Percentiles rank a stretch among this genome's conserved stretches.
phyloP scores from a whole-genome alignment of 2,329 filamentous ascomycete species.

The Ceratocystis huliohia region DNA sequence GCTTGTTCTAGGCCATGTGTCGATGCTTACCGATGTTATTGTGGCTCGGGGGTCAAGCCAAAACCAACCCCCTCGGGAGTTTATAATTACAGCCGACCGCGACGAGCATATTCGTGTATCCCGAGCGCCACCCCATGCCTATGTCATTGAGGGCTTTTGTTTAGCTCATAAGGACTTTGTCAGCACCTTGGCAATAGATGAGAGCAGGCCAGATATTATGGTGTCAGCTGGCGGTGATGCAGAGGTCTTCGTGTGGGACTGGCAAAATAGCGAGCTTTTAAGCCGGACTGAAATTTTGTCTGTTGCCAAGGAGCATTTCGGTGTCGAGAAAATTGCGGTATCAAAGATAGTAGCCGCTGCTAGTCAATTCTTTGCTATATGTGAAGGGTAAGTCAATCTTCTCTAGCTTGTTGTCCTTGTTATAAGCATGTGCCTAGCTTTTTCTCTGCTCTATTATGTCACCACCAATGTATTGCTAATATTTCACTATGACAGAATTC shows the following conservation, averaged over 20 bases:
- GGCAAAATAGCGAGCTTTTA: constrained; percentile 46
- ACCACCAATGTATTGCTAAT: constrained; percentile 9
- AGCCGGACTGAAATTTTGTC: constrained; percentile 41
- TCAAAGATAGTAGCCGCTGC: constrained; percentile 25
- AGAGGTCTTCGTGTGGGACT: constrained; percentile 70
- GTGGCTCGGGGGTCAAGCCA: constrained; percentile 26
- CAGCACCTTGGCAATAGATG: constrained; percentile 57
- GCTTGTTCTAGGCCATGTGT: constrained; percentile 82
- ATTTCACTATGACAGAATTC: constrained; percentile 32
- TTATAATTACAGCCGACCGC: constrained; percentile 45
- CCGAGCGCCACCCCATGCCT: constrained; percentile 64
- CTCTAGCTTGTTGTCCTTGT: neutral
- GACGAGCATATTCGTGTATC: constrained; percentile 77
- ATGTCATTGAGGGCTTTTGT: constrained; percentile 82
- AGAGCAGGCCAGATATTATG: constrained; percentile 45
- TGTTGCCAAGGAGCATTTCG: neutral
- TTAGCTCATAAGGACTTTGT: constrained; percentile 81
- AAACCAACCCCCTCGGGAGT: constrained; percentile 30
- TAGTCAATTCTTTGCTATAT: constrained; percentile 31
- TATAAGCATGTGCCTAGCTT: neutral
- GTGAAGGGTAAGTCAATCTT: constrained; percentile 32
- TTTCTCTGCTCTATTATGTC: constrained; percentile 6
- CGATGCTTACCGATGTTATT: constrained; percentile 71
- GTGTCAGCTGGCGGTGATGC: constrained; percentile 81
- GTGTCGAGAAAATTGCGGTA: constrained; percentile 34